A percentile compares a stretch with the other conserved stretches of the same genome.
Evolutionary conservation across 257 asterid species (phyloP).

Genomic region (Verbena officinalis): DNA sequence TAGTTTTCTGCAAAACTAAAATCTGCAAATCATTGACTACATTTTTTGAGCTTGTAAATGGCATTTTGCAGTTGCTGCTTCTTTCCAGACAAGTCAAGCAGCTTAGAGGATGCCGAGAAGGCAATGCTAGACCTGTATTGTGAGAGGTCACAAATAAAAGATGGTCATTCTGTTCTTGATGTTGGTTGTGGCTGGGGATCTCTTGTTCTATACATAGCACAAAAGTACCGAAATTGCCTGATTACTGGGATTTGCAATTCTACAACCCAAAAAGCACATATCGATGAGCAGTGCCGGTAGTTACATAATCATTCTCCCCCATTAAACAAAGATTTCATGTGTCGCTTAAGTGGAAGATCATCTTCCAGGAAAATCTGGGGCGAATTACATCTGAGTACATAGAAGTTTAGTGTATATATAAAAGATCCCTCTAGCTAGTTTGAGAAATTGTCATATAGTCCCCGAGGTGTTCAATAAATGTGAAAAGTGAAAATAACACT

Average conservation of each 20-base stretch:
- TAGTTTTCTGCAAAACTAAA: background rate
- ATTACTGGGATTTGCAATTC: slow-evolving; percentile 93
- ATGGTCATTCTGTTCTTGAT: slow-evolving; percentile 90
- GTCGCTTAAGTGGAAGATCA: background rate
- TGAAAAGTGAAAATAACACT: no score
- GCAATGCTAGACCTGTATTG: slow-evolving; percentile 86
- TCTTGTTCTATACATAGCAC: slow-evolving; percentile 69
- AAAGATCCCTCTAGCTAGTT: no score
- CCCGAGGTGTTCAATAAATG: no score
- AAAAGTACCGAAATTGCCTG: slow-evolving; percentile 68
- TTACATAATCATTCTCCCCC: background rate
- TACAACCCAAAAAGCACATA: slow-evolving; percentile 75
- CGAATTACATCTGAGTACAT: no score
- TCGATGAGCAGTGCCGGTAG: slow-evolving; percentile 76
- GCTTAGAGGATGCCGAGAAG: slow-evolving; percentile 87
- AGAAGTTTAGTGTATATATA: no score
- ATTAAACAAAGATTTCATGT: background rate
- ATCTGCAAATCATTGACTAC: background rate
- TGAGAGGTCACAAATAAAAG: slow-evolving; percentile 77
- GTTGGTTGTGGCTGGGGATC: slow-evolving; percentile 99
- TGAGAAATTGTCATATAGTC: no score
- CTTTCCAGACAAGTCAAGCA: slow-evolving; percentile 62
- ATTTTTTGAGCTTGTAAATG: slow-evolving; percentile 11
- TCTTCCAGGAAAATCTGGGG: background rate
- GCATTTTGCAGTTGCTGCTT: slow-evolving; percentile 68